Evolutionary conservation across 331 rosid species (phyloP).

Genomic region (Cydonia oblonga): DNA sequence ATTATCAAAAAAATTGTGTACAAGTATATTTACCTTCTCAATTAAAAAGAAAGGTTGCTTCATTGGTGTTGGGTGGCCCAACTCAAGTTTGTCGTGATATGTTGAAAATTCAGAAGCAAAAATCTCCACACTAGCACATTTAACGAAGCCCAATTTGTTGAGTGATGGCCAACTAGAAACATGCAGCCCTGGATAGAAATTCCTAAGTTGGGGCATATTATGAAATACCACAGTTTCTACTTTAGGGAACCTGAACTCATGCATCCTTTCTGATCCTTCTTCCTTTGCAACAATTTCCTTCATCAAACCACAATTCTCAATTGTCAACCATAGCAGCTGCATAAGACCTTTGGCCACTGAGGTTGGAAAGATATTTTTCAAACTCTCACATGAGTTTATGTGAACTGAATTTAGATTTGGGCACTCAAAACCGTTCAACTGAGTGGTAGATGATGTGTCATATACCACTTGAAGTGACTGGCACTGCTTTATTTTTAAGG

Average conservation of each 20-base stretch:
- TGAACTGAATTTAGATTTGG: not conserved
- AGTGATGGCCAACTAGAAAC: not conserved
- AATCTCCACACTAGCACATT: not conserved
- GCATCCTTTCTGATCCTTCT: not conserved
- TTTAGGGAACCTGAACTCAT: not conserved
- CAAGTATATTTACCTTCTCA: not conserved
- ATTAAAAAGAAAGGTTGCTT: not conserved
- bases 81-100: not conserved
- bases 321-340: not conserved
- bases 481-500: not conserved
- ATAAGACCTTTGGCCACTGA: not conserved
- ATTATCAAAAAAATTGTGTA: not conserved
- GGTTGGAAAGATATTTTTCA: not conserved
- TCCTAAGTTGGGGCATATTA: not conserved
- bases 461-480: not conserved
- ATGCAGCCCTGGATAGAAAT: not conserved
- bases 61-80: not conserved
- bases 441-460: not conserved
- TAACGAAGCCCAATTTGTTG: accelerated
- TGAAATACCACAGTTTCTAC: accelerated
- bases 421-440: not conserved
- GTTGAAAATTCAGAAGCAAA: not conserved
- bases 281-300: not conserved
- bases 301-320: not conserved
- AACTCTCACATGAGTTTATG: not conserved